Percentiles rank a stretch among this genome's conserved stretches.
phyloP scores from a whole-genome alignment of 805 yeast species.

The Starmerella khaoyaiensis region DNA sequence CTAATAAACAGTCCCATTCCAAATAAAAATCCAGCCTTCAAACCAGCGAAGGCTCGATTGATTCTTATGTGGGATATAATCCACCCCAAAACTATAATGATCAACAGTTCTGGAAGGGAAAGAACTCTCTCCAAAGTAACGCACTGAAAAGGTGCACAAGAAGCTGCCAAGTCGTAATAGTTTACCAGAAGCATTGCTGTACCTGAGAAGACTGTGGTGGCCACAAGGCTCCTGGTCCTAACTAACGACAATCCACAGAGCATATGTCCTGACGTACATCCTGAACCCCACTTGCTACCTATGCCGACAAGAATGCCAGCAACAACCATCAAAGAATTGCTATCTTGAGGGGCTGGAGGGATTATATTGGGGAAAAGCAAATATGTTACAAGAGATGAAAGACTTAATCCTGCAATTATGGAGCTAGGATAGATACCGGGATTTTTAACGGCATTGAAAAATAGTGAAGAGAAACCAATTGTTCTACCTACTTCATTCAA shows the following conservation, averaged over 20 bases:
- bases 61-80: neutral
- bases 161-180: slow-evolving; percentile 8
- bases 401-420: slow-evolving; percentile 30
- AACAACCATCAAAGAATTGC: slow-evolving; percentile 10
- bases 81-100: slow-evolving; percentile 1
- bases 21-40: slow-evolving; percentile 28
- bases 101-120: slow-evolving; percentile 1
- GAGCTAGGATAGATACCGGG: slow-evolving; percentile 26
- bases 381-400: slow-evolving; percentile 23
- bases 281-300: slow-evolving; percentile 38
- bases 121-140: neutral
- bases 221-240: slow-evolving; percentile 35
- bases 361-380: slow-evolving; percentile 6
- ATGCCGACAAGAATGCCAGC: slow-evolving; percentile 37
- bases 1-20: slow-evolving; percentile 37
- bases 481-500: slow-evolving; percentile 32
- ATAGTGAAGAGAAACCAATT: slow-evolving; percentile 37
- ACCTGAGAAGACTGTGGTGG: slow-evolving; percentile 31
- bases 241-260: slow-evolving; percentile 38
- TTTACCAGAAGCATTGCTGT: slow-evolving; percentile 26
- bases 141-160: slow-evolving; percentile 1
- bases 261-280: slow-evolving; percentile 48
- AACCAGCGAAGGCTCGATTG: slow-evolving; percentile 1
- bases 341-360: slow-evolving; percentile 1
- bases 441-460: slow-evolving; percentile 26